phyloP scores from a whole-genome alignment of 495 filamentous ascomycete genomes.

The Ascobolus immersus region DNA sequence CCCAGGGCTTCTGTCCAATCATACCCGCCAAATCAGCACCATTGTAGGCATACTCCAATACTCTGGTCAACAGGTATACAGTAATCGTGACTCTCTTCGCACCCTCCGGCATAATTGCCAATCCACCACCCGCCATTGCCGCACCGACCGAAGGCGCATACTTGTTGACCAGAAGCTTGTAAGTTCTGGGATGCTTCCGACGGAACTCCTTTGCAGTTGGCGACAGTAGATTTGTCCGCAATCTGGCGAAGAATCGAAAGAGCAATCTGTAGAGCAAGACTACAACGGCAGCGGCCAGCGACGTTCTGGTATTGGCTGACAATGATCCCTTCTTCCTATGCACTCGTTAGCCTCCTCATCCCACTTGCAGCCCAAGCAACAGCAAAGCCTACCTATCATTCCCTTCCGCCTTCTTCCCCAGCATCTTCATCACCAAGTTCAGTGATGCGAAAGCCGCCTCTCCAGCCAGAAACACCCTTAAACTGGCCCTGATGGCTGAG shows the following conservation, averaged over 20 bases:
- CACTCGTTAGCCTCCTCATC: too few species aligned
- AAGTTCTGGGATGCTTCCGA: constrained; percentile 50
- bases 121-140: constrained; percentile 52
- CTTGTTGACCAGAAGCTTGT: constrained; percentile 46
- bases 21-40: constrained; percentile 52
- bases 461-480: too few species aligned
- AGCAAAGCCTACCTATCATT: too few species aligned
- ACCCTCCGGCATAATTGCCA: constrained; percentile 52
- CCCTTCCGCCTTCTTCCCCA: too few species aligned
- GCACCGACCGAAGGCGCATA: constrained; percentile 75
- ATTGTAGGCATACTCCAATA: constrained; percentile 73
- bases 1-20: constrained; percentile 33
- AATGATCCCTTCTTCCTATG: too few species aligned
- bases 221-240: constrained; percentile 52
- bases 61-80: constrained; percentile 51
- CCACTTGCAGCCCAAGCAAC: too few species aligned
- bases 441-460: too few species aligned
- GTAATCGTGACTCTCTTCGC: constrained; percentile 56
- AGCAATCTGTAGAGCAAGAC: constrained; percentile 70
- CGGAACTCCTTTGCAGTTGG: constrained; percentile 45
- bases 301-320: constrained; percentile 43
- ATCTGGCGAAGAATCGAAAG: constrained; percentile 62
- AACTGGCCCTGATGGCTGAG: too few species aligned
- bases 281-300: constrained; percentile 55
- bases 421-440: too few species aligned